Evolutionary conservation across 75 land plant genomes (phyloP).

Genomic region (Selaginella tamariscina): DNA sequence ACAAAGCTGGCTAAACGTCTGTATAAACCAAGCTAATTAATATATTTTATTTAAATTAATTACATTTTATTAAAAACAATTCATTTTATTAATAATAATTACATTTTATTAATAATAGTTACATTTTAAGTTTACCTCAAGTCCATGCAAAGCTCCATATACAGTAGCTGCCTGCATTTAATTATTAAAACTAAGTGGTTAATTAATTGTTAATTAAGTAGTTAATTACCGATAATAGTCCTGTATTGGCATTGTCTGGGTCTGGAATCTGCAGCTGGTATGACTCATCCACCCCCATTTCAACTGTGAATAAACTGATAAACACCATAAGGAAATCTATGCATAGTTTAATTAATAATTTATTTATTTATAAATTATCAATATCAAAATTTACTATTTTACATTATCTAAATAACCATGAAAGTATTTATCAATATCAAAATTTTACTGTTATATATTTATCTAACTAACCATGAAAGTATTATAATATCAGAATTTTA

Average conservation of each 20-base stretch:
- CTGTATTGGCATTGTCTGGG: neutral
- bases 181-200: constrained; percentile 9
- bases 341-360: too few relatives aligned
- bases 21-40: constrained; percentile 12
- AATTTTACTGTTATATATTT: too few relatives aligned
- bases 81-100: neutral
- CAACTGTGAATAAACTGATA: neutral
- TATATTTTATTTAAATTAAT: neutral
- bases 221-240: neutral
- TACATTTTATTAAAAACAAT: neutral
- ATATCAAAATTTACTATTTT: too few relatives aligned
- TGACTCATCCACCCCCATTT: constrained; percentile 6
- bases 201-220: neutral
- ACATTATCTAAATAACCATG: too few relatives aligned
- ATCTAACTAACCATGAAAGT: too few relatives aligned
- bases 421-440: too few relatives aligned
- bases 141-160: constrained; percentile 82
- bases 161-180: constrained; percentile 70
- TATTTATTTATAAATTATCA: too few relatives aligned
- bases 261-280: neutral
- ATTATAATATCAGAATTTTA: too few relatives aligned
- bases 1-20: constrained; percentile 90
- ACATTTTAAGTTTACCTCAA: constrained; percentile 48
- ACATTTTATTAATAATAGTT: neutral
- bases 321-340: neutral